phyloP scores from a whole-genome alignment of 2,329 filamentous ascomycete genomes.

The Botrytis cinerea region DNA sequence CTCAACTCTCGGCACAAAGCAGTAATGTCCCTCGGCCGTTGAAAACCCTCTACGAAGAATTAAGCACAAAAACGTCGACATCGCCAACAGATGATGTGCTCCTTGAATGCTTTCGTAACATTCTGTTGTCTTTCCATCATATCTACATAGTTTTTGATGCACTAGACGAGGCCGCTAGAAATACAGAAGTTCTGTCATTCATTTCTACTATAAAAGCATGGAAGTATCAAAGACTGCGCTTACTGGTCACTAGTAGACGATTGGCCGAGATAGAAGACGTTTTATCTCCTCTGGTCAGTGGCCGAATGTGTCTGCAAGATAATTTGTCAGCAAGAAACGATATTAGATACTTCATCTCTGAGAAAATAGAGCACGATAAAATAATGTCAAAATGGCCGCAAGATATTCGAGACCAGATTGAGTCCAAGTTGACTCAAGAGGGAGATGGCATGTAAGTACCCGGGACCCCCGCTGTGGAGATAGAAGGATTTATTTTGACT shows the following conservation, averaged over 20 bases:
- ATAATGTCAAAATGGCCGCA: constrained; percentile 36
- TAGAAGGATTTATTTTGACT: neutral
- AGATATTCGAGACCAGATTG: constrained; percentile 37
- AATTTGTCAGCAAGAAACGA: constrained; percentile 32
- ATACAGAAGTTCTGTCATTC: constrained; percentile 36
- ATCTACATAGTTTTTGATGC: constrained; percentile 45
- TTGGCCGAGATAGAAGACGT: constrained; percentile 41
- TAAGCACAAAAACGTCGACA: constrained; percentile 16
- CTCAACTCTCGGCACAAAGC: constrained; percentile 43
- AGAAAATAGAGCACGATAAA: constrained; percentile 34
- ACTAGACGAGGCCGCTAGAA: constrained; percentile 43
- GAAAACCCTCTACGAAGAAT: constrained; percentile 26
- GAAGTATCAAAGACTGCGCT: constrained; percentile 27
- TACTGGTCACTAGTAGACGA: constrained; percentile 42
- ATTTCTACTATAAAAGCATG: constrained; percentile 35
- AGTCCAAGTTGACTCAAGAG: constrained; percentile 34
- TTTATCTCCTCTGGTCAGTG: constrained; percentile 31
- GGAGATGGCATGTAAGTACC: constrained; percentile 42
- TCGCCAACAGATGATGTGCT: constrained; percentile 25
- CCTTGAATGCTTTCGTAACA: constrained; percentile 22
- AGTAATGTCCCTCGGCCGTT: constrained; percentile 25
- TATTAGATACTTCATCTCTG: constrained; percentile 38
- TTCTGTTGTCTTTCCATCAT: constrained; percentile 37
- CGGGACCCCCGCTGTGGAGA: neutral
- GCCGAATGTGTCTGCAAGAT: constrained; percentile 31